Conservation (phyloP, 768 basidiomycete species). For the Termitomyces sp. region DNA sequence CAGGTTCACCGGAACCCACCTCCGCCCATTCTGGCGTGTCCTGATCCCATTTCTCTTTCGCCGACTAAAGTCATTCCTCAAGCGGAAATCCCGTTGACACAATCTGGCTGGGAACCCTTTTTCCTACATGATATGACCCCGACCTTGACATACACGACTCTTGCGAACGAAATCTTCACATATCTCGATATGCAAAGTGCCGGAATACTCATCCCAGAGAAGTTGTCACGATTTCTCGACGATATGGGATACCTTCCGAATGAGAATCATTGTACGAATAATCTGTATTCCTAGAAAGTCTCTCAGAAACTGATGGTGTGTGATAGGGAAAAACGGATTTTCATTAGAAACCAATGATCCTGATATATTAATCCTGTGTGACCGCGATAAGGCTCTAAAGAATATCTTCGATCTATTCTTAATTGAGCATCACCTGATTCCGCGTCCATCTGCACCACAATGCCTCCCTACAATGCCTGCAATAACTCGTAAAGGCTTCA, state of each 20-base stretch:
- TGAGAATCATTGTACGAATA: conserved; percentile 8
- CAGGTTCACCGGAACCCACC: neutral
- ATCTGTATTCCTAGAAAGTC: neutral
- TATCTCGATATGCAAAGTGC: conserved; percentile 9
- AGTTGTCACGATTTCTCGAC: conserved; percentile 10
- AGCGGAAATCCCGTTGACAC: neutral
- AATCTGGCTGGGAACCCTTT: conserved; percentile 10
- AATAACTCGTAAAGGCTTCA: conserved; percentile 12
- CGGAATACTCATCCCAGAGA: conserved; percentile 9
- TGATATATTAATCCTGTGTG: neutral
- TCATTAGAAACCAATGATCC: neutral
- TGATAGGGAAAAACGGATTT: conserved; percentile 8
- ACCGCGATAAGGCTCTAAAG: conserved; percentile 8
- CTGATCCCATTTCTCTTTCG: neutral
- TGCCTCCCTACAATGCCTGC: conserved; percentile 10
- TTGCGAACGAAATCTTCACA: conserved; percentile 11
- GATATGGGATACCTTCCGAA: conserved; percentile 8
- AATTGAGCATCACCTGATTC: conserved; percentile 12
- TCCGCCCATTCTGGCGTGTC: neutral
- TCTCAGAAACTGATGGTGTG: neutral
- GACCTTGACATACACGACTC: conserved; percentile 7
- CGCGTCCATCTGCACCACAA: neutral
- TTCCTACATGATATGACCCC: conserved; percentile 9
- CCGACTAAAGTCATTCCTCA: neutral
- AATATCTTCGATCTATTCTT: conserved; percentile 9